Percentiles rank a stretch among this genome's conserved stretches.
phyloP scores from a whole-genome alignment of 352 stramenopile genomes.

The Phytopythium litorale region DNA sequence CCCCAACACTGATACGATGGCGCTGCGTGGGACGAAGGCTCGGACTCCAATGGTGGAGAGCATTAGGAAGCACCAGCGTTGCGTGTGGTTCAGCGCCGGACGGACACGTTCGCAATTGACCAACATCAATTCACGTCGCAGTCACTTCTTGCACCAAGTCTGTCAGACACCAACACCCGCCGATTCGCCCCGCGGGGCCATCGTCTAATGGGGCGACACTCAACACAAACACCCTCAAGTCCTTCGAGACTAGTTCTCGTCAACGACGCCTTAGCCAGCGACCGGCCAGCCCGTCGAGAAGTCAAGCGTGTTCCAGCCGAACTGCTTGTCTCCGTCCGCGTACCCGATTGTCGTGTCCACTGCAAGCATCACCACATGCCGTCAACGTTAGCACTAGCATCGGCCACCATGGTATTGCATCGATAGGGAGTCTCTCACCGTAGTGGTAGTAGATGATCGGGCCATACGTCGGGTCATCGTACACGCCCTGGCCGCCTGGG shows the following conservation, averaged over 20 bases:
- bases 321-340: slow-evolving; percentile 40
- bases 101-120: no score
- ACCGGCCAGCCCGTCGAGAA: slow-evolving; percentile 45
- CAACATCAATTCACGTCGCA: no score
- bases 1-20: no score
- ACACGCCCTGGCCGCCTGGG: slow-evolving; percentile 42
- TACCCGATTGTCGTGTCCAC: slow-evolving; percentile 45
- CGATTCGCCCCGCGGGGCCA: no score
- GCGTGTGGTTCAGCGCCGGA: no score
- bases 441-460: slow-evolving; percentile 56
- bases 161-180: background rate
- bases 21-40: no score
- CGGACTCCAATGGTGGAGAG: no score
- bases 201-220: background rate
- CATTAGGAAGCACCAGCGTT: no score
- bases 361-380: slow-evolving; percentile 6
- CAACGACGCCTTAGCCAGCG: background rate
- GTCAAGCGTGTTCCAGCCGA: slow-evolving; percentile 50
- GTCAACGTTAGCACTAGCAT: background rate
- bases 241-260: background rate
- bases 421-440: slow-evolving; percentile 16
- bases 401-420: background rate
- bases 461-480: slow-evolving; percentile 34
- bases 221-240: background rate
- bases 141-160: no score